Evolutionary conservation across 179 eudicot species (phyloP).

Genomic region (Spergularia azorica): DNA sequence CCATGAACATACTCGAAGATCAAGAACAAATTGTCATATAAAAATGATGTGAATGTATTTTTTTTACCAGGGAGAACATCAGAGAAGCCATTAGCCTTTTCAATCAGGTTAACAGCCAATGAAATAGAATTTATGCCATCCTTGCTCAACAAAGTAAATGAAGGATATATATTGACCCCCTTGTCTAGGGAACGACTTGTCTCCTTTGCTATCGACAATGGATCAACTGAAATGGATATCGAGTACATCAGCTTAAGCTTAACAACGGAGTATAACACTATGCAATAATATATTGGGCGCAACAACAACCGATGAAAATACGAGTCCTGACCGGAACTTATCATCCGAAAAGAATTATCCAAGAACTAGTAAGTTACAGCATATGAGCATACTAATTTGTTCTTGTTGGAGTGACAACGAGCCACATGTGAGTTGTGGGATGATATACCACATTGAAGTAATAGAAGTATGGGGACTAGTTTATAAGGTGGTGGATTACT

Average conservation of each 20-base stretch:
- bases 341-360: too few species aligned
- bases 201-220: conserved; percentile 21
- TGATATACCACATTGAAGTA: too few species aligned
- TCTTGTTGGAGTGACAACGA: too few species aligned
- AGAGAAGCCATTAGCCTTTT: conserved; percentile 21
- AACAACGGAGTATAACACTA: too few species aligned
- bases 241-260: not conserved
- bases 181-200: conserved; percentile 10
- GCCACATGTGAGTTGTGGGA: too few species aligned
- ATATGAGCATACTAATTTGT: too few species aligned
- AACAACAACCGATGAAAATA: too few species aligned
- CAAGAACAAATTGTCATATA: not conserved
- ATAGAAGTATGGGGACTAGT: too few species aligned
- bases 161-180: conserved; percentile 19
- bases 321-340: too few species aligned
- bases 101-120: conserved; percentile 14
- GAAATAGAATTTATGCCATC: not conserved
- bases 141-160: conserved; percentile 10
- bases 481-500: too few species aligned
- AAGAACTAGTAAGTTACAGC: too few species aligned
- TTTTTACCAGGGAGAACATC: conserved; percentile 17
- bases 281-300: too few species aligned
- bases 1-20: not conserved
- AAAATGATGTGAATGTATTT: not conserved
- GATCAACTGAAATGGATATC: not conserved